These are phyloP conservation scores for Exophiala bonariae DNA, from an alignment of 2,329 filamentous ascomycete genomes.

Conservation along the genomic window DNA sequence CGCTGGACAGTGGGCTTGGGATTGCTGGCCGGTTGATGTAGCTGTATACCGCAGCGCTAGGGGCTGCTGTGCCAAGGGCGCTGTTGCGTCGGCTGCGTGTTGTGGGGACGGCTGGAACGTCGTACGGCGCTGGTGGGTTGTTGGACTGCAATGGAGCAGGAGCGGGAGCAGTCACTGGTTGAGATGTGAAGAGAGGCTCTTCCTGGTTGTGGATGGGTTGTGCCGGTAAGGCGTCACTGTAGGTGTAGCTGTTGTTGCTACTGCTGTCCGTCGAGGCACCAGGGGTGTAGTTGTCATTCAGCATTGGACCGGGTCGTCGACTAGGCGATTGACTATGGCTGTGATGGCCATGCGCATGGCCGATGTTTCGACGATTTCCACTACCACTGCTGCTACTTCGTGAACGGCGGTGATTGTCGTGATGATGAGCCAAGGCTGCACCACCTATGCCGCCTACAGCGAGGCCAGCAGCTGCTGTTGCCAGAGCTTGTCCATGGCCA, in stretches of 20 bases:
- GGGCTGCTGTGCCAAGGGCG: constrained; percentile 10
- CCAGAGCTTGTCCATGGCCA: constrained; percentile 2
- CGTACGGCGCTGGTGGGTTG: neutral
- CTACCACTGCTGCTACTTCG: constrained; percentile 14
- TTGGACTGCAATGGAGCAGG: neutral
- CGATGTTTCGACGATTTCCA: neutral
- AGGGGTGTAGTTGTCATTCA: constrained; percentile 2
- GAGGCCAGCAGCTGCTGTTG: constrained; percentile 8
- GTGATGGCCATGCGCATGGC: neutral
- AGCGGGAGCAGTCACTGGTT: neutral
- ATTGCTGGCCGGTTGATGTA: constrained; percentile 17
- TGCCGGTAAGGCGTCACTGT: constrained; percentile 6
- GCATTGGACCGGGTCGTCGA: neutral
- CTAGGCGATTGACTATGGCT: constrained; percentile 3
- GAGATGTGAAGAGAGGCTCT: no score
- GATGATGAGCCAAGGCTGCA: constrained; percentile 10
- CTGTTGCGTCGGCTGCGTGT: constrained; percentile 19
- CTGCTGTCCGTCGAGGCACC: constrained; percentile 1
- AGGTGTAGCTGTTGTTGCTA: constrained; percentile 2
- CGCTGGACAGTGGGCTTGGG: constrained; percentile 20
- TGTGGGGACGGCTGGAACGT: constrained; percentile 6
- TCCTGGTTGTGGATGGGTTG: neutral
- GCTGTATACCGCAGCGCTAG: constrained; percentile 10
- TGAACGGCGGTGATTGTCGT: constrained; percentile 8
- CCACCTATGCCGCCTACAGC: constrained; percentile 10